phyloP scores from a whole-genome alignment of 441 rosid species.

The Gossypium gossypioides region DNA sequence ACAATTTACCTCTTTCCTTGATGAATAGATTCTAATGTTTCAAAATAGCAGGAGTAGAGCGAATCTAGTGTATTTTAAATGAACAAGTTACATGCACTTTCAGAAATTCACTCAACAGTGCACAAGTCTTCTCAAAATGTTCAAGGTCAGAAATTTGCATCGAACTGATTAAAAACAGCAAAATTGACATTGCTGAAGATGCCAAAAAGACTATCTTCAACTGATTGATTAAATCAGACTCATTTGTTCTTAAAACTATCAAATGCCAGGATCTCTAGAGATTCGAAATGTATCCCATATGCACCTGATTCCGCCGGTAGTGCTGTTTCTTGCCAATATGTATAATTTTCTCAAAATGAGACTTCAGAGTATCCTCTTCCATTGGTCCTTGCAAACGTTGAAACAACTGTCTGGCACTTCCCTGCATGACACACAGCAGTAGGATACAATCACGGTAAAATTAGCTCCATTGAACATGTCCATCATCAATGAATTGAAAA shows the following conservation, averaged over 20 bases:
- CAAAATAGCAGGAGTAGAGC: background rate
- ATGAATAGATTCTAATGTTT: background rate
- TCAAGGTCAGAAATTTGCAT: background rate
- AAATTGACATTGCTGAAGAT: background rate
- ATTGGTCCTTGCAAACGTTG: constrained; percentile 95
- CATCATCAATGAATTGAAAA: constrained; percentile 11
- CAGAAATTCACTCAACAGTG: background rate
- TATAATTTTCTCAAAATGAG: constrained; percentile 93
- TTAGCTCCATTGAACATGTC: constrained; percentile 20
- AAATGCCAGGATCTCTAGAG: background rate
- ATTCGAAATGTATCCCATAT: constrained; percentile 8
- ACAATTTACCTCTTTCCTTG: background rate
- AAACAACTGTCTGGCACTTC: constrained; percentile 98
- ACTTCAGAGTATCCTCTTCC: constrained; percentile 90
- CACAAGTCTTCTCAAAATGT: background rate
- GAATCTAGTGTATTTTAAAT: background rate
- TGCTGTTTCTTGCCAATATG: constrained; percentile 70
- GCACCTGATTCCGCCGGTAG: constrained; percentile 62
- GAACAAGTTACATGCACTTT: background rate
- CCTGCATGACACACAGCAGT: constrained; percentile 48
- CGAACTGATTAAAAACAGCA: background rate
- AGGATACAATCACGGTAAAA: constrained; percentile 14
- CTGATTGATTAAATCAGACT: background rate
- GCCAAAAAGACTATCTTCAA: constrained; percentile 3
- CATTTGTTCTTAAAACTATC: background rate